A percentile compares a stretch with the other conserved stretches of the same genome.
Evolutionary conservation across 2,329 filamentous ascomycete genomes (phyloP).

Genomic region (Hymenoscyphus fructigenus): DNA sequence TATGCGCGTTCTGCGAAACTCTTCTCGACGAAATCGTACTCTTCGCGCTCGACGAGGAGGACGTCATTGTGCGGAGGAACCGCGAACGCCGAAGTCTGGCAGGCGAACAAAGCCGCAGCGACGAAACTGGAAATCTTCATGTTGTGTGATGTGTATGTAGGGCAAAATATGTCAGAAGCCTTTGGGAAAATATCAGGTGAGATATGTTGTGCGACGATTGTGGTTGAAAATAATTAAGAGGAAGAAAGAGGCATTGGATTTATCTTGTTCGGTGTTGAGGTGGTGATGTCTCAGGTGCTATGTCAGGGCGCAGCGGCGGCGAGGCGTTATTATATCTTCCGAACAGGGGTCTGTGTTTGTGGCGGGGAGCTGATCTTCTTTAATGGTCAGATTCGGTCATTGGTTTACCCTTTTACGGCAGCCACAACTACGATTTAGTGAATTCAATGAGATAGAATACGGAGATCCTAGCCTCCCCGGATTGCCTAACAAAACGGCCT

Average conservation of each 20-base stretch:
- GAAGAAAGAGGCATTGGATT: background rate
- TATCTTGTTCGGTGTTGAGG: background rate
- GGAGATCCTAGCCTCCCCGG: background rate
- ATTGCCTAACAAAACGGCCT: background rate
- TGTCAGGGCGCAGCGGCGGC: constrained; percentile 3
- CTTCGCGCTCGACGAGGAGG: background rate
- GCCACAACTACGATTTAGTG: background rate
- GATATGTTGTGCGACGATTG: background rate
- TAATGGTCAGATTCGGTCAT: background rate
- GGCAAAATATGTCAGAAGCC: background rate
- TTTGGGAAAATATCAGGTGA: background rate
- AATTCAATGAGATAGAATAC: no score
- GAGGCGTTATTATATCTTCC: background rate
- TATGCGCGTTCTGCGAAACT: constrained; percentile 5
- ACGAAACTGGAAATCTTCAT: constrained; percentile 15
- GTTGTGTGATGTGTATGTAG: background rate
- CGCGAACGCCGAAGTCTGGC: constrained; percentile 20
- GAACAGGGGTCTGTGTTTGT: background rate
- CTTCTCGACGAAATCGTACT: background rate
- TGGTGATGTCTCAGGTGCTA: background rate
- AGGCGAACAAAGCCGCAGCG: constrained; percentile 23
- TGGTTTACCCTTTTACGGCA: background rate
- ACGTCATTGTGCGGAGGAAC: constrained; percentile 26
- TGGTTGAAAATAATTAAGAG: background rate
- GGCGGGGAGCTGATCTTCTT: background rate